Conservation (phyloP, 768 basidiomycete genomes). For the Tricholoma saponaceum region DNA sequence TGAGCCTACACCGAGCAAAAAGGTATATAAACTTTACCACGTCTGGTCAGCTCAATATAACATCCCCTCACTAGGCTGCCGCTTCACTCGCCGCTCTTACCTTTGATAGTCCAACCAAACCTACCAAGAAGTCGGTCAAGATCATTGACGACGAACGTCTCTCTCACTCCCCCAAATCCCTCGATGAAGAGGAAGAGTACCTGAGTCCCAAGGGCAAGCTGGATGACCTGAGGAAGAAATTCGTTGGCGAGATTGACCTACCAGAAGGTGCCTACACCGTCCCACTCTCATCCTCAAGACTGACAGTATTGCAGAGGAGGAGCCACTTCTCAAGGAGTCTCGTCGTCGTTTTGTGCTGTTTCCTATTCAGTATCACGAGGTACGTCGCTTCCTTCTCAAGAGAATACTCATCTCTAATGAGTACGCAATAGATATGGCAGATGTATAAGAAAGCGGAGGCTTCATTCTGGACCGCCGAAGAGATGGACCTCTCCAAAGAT, state of each 20-base stretch:
- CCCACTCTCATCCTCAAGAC: not conserved
- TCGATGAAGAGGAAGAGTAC: constrained; percentile 7
- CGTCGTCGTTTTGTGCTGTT: constrained; percentile 86
- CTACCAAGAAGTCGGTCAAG: not conserved
- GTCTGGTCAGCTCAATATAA: constrained; percentile 7
- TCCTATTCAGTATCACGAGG: constrained; percentile 91
- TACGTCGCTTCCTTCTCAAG: constrained; percentile 23
- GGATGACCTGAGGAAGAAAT: constrained; percentile 36
- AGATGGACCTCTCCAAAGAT: constrained; percentile 89
- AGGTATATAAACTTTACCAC: constrained; percentile 28
- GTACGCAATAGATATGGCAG: constrained; percentile 73
- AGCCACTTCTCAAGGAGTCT: constrained; percentile 77
- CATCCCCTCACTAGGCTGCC: constrained; percentile 28
- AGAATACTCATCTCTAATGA: not conserved
- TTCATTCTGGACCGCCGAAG: constrained; percentile 92
- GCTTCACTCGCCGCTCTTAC: constrained; percentile 42
- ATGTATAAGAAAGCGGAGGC: constrained; percentile 96
- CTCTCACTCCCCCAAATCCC: constrained; percentile 14
- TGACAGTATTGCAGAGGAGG: constrained; percentile 45
- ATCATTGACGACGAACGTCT: constrained; percentile 16
- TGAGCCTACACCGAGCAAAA: constrained; percentile 47
- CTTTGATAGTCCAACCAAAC: constrained; percentile 24
- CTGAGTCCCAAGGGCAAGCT: constrained; percentile 6
- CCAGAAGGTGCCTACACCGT: constrained; percentile 44
- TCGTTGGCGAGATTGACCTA: constrained; percentile 69